A percentile compares a stretch with the other conserved stretches of the same genome.
phyloP scores from a whole-genome alignment of 179 eudicot genomes.

The Camellia oleifera region DNA sequence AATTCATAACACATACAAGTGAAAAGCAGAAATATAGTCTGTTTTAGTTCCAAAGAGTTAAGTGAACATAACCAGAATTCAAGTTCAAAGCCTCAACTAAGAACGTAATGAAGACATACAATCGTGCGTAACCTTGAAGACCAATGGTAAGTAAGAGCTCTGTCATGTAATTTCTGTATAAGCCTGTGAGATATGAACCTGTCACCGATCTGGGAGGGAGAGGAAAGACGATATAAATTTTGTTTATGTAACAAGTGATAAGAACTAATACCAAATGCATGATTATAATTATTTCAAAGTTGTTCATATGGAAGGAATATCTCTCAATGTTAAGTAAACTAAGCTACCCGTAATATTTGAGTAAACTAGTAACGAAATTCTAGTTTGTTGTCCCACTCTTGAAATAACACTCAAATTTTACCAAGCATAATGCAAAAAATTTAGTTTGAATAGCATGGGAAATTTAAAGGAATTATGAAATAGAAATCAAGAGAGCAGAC shows the following conservation, averaged over 20 bases:
- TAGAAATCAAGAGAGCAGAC: no score
- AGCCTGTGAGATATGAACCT: slow-evolving; percentile 82
- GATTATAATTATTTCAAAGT: background rate
- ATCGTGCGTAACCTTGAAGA: slow-evolving; percentile 83
- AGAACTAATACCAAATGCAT: background rate
- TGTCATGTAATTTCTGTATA: slow-evolving; percentile 76
- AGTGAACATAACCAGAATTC: no score
- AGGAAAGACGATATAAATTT: background rate
- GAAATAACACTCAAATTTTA: background rate
- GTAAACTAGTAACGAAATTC: background rate
- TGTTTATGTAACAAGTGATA: background rate
- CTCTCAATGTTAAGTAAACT: background rate
- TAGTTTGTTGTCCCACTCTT: background rate
- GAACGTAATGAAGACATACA: slow-evolving; percentile 55
- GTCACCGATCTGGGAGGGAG: slow-evolving; percentile 70
- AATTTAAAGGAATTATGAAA: no score
- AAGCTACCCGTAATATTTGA: background rate
- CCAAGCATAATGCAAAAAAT: background rate
- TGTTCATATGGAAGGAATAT: background rate
- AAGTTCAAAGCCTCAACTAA: slow-evolving; percentile 14
- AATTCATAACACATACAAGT: no score
- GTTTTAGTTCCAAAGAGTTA: no score
- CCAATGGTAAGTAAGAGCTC: slow-evolving; percentile 85
- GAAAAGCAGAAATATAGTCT: no score
- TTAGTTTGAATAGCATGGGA: no score